Evolutionary conservation across 2,329 filamentous ascomycete species (phyloP).

Genomic region (Cladobotryum mycophilum): DNA sequence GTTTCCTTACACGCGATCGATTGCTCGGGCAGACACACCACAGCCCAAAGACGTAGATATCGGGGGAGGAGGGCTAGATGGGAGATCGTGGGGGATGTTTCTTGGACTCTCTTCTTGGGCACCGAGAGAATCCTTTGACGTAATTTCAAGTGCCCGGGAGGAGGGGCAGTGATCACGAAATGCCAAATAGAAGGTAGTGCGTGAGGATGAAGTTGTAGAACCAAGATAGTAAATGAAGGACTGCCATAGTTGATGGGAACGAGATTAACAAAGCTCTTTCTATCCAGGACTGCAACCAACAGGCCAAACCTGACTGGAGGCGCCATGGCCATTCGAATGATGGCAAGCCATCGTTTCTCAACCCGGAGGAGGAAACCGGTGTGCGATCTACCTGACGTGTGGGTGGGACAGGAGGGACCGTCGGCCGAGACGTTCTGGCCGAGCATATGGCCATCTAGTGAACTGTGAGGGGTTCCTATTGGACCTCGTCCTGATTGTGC

Average conservation of each 20-base stretch:
- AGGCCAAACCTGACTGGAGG: constrained; percentile 1
- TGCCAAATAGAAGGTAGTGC: too few species aligned
- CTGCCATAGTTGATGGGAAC: not conserved
- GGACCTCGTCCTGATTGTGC: constrained; percentile 7
- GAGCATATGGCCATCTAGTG: constrained; percentile 10
- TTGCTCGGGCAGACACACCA: constrained; percentile 8
- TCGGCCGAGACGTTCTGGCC: constrained; percentile 3
- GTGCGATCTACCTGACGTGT: constrained; percentile 11
- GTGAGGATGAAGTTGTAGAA: too few species aligned
- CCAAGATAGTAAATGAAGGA: not conserved
- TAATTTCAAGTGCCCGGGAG: too few species aligned
- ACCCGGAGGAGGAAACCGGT: constrained; percentile 9
- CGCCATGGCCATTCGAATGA: constrained; percentile 1
- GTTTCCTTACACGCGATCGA: not conserved
- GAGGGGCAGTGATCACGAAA: too few species aligned
- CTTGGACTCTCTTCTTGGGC: too few species aligned
- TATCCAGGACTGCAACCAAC: not conserved
- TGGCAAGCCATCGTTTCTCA: constrained; percentile 5
- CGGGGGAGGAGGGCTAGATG: too few species aligned
- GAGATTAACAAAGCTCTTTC: not conserved
- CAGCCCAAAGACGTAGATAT: constrained; percentile 3
- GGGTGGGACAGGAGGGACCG: constrained; percentile 11
- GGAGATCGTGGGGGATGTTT: too few species aligned
- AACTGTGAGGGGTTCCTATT: constrained; percentile 9
- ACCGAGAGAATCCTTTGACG: too few species aligned